These are phyloP conservation scores for Mycosphaerella sp. DNA, from an alignment of 2,329 filamentous ascomycete genomes.

Conservation along the genomic window DNA sequence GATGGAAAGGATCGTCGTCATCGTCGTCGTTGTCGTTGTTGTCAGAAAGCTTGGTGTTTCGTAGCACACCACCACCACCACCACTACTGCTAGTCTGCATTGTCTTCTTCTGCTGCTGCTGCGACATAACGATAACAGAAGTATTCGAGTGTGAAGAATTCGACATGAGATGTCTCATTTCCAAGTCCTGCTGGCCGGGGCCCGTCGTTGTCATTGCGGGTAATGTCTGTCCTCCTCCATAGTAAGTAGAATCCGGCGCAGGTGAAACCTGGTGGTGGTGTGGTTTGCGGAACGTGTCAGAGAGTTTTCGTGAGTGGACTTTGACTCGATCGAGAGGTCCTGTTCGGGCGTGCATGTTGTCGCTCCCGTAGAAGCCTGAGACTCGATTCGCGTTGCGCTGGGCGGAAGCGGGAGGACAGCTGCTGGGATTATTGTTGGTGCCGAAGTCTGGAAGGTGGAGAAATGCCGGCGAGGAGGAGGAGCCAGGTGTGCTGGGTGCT, in stretches of 20 bases:
- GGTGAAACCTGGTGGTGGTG: background rate
- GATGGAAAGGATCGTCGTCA: too few relatives aligned
- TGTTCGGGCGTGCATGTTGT: background rate
- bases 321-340: constrained; percentile 7
- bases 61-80: too few relatives aligned
- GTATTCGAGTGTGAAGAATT: background rate
- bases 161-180: constrained; percentile 8
- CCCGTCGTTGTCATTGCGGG: background rate
- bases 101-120: too few relatives aligned
- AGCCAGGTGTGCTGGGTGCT: constrained; percentile 8
- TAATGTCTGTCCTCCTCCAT: too few relatives aligned
- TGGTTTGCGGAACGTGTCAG: constrained; percentile 5
- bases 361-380: constrained; percentile 6
- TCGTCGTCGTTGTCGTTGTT: too few relatives aligned
- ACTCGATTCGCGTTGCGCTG: constrained; percentile 4
- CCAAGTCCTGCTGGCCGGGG: constrained; percentile 1
- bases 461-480: background rate
- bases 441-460: constrained; percentile 4
- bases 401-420: background rate
- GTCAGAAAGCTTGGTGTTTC: too few relatives aligned
- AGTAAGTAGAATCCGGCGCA: background rate
- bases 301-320: constrained; percentile 10
- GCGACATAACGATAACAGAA: too few relatives aligned
- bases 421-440: background rate
- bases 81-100: too few relatives aligned